Base-by-base conservation (phyloP, 2,329 filamentous ascomycete genomes). In the Chaetomiaceae sp. region DNA sequence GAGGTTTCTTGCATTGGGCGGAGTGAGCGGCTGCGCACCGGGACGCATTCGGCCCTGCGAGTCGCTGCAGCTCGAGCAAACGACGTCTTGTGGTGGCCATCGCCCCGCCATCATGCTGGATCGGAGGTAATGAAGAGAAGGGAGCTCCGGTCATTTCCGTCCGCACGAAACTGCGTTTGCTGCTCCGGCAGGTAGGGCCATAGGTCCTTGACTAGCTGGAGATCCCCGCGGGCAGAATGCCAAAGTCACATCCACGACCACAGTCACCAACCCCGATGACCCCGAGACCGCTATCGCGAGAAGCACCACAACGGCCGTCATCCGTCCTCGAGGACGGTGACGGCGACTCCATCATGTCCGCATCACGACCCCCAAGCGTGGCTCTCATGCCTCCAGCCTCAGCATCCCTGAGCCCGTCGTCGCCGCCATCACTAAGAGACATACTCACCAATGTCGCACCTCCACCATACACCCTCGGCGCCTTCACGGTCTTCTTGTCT, bases 401-500 rank as follows among this genome's bases (percentile, higher is more conserved):
- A 17, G 54, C 54, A 3, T 40, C 52, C 15, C 36, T 51, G n/a
- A 48, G 71, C 72, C 38, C 67, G 70, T 39, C 67, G 68, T 48
- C 71, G 68, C 60, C 74, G 72, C 25, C 92, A 90, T 39, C 89
- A 27, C 76, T 99, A 46, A 81, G 85, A 55, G 92, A 97, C 64
- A 95, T 99, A 25, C 81, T 99, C 40, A 82, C 88, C 60, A 94
- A 96, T 72, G 83, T 82, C 40, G 89, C 94, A 33, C 84, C 89
- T 8, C 85, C 90, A 37, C 94, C 94, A 61, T 97, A 90, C 80
- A 96, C 91, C 0, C 77, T 96, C 8, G 85, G 84, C 56, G 92
- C 92, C 29, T 97, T 97, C 71, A 97, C 94, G 83, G 91, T 91
- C 52, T 97, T 95, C 66, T 80, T 97, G 4, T 96, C 92, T 1